phyloP scores from a whole-genome alignment of 1,139 yeast species.

The Sugiyamaella japonica region DNA sequence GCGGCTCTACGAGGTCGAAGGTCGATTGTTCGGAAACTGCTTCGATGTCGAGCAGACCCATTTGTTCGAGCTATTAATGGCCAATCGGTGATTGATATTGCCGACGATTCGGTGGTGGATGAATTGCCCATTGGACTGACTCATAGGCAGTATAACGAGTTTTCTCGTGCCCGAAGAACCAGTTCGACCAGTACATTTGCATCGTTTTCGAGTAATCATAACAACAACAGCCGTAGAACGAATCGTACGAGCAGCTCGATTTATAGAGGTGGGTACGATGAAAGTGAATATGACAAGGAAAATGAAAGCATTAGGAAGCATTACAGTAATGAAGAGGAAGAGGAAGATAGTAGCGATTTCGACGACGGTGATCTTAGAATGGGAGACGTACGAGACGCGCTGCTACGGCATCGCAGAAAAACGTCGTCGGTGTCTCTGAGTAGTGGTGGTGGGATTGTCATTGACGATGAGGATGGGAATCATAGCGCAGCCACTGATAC shows the following conservation, averaged over 20 bases:
- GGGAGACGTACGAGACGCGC: constrained; percentile 18
- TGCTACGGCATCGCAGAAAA: constrained; percentile 11
- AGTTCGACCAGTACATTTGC: constrained; percentile 30
- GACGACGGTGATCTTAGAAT: constrained; percentile 21
- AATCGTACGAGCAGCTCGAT: not conserved
- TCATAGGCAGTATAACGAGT: constrained; percentile 24
- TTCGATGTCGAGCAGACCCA: constrained; percentile 57
- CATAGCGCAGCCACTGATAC: not conserved
- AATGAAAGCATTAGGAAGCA: not conserved
- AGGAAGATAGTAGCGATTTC: constrained; percentile 17
- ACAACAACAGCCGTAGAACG: not conserved
- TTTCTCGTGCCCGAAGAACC: constrained; percentile 25
- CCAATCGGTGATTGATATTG: constrained; percentile 44
- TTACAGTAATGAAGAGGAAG: constrained; percentile 7
- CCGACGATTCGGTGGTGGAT: constrained; percentile 56
- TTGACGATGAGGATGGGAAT: not conserved
- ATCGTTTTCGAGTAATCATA: constrained; percentile 18
- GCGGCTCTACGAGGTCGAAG: constrained; percentile 77
- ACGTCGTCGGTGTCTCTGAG: not conserved
- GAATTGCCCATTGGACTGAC: constrained; percentile 33
- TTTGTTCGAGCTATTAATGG: constrained; percentile 59
- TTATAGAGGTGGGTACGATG: not conserved
- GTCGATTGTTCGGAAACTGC: constrained; percentile 55
- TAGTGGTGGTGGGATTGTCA: not conserved
- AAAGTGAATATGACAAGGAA: constrained; percentile 10